Conservation (phyloP, 371 early-diverging fungal genomes). For the Blakeslea trispora region DNA sequence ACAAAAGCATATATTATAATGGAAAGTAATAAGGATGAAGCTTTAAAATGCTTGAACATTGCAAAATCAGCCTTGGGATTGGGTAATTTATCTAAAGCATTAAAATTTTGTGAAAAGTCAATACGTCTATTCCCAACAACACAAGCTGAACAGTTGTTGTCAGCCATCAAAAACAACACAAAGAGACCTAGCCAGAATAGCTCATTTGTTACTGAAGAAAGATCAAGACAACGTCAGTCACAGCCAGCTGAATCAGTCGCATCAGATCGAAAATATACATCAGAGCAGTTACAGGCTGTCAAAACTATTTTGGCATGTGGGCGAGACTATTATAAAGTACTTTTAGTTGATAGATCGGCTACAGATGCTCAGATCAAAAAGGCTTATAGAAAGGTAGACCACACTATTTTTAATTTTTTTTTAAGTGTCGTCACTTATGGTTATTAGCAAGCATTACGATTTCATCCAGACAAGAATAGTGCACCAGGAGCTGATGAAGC, state of each 20-base stretch:
- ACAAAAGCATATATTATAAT: constrained; percentile 33
- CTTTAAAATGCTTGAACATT: constrained; percentile 74
- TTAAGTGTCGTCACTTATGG: no score
- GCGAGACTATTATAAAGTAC: constrained; percentile 85
- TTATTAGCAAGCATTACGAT: constrained; percentile 86
- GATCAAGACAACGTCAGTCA: constrained; percentile 1
- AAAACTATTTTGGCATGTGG: constrained; percentile 71
- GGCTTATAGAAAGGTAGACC: constrained; percentile 93
- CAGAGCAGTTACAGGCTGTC: constrained; percentile 82
- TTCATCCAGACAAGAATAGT: constrained; percentile 97
- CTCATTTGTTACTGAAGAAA: constrained; percentile 11
- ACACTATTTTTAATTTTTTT: neutral
- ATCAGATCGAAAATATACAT: constrained; percentile 66
- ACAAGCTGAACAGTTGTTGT: constrained; percentile 63
- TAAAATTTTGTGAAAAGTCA: constrained; percentile 84
- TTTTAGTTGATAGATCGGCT: constrained; percentile 84
- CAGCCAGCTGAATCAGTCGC: constrained; percentile 2
- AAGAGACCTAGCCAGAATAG: constrained; percentile 15
- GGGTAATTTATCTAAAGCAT: constrained; percentile 70
- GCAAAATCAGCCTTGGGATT: constrained; percentile 66
- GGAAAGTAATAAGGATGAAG: constrained; percentile 92
- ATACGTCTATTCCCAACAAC: constrained; percentile 75
- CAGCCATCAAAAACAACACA: constrained; percentile 38
- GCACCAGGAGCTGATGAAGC: constrained; percentile 98
- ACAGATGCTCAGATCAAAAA: constrained; percentile 91